Conservation (phyloP, 2,329 filamentous ascomycete genomes). For the Chrysoporthe austroafricana region DNA sequence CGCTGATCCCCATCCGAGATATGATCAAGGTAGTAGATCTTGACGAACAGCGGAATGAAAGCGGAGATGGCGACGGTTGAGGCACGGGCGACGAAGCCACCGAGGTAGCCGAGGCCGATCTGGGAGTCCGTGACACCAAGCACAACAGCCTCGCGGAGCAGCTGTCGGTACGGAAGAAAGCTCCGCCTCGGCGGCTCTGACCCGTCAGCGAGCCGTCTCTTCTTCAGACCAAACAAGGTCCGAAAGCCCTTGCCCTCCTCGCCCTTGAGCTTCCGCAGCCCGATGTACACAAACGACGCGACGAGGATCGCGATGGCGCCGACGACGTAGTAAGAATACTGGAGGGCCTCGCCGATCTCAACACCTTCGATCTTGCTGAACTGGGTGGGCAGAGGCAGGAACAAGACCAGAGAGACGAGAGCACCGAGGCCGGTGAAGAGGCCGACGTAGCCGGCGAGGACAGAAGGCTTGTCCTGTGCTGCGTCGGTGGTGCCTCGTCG, state of each 20-base stretch:
- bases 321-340: constrained; percentile 87
- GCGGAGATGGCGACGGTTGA: constrained; percentile 94
- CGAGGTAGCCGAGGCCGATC: constrained; percentile 87
- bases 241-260: constrained; percentile 79
- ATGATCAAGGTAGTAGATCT: constrained; percentile 79
- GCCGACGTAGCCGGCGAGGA: constrained; percentile 85
- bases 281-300: constrained; percentile 76
- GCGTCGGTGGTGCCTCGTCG: constrained; percentile 28
- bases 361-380: constrained; percentile 75
- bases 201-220: constrained; percentile 31
- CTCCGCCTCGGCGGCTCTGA: constrained; percentile 11
- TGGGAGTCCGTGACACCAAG: constrained; percentile 76
- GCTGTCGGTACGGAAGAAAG: constrained; percentile 60
- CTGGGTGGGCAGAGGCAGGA: constrained; percentile 82
- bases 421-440: constrained; percentile 92
- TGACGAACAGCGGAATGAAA: constrained; percentile 92
- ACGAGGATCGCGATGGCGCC: constrained; percentile 72
- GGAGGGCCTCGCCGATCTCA: constrained; percentile 74
- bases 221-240: constrained; percentile 53
- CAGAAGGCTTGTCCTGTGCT: constrained; percentile 52
- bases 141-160: constrained; percentile 65
- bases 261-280: constrained; percentile 69
- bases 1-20: constrained; percentile 76
- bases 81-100: constrained; percentile 91
- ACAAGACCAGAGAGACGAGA: constrained; percentile 77